Evolutionary conservation across 1,284 basidiomycete species (phyloP), one percentile per base, ranked within the genome.

Genomic region (Irpex sp.): DNA sequence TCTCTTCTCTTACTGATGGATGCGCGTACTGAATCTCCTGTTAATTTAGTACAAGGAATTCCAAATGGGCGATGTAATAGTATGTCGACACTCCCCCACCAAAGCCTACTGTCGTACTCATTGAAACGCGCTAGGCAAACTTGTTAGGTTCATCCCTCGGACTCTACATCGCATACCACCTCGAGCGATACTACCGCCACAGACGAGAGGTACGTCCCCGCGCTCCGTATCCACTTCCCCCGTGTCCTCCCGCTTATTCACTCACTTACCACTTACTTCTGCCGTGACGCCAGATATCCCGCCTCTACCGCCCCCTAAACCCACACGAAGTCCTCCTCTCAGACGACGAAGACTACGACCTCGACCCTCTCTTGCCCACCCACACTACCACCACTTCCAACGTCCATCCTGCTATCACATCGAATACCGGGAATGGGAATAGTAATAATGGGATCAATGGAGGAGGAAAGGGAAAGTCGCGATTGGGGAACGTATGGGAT

Each of bases 81-180:
- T 92, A 63, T 61, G 87, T 78, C 15, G 43, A 3, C n/a, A n/a
- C n/a, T n/a, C n/a, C n/a, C n/a, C n/a, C n/a, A n/a, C n/a, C n/a
- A n/a, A n/a, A n/a, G n/a, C n/a, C n/a, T n/a, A n/a, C n/a, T n/a
- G n/a, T n/a, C n/a, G n/a, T n/a, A n/a, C n/a, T n/a, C n/a, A n/a
- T n/a, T n/a, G n/a, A n/a, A n/a, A n/a, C n/a, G n/a, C n/a, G n/a
- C n/a, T n/a, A n/a, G n/a, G n/a, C 94, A 9, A 96, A 96, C 71
- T 74, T 95, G n/a, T 72, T 89, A 17, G 94, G 94, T 6, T 89
- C 90, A 0, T 78, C 83, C 0, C 73, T 93, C 3, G 94, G 93
- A 1, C 76, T 96, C 9, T 86, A 84, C 68, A 71, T 80, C 57
- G 79, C 88, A 0, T 93, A 85, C 70, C 75, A 91, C 65, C 74